Percentiles rank a stretch among this genome's conserved stretches.
phyloP scores from a whole-genome alignment of 805 yeast species.

The Teunomyces panamensis region DNA sequence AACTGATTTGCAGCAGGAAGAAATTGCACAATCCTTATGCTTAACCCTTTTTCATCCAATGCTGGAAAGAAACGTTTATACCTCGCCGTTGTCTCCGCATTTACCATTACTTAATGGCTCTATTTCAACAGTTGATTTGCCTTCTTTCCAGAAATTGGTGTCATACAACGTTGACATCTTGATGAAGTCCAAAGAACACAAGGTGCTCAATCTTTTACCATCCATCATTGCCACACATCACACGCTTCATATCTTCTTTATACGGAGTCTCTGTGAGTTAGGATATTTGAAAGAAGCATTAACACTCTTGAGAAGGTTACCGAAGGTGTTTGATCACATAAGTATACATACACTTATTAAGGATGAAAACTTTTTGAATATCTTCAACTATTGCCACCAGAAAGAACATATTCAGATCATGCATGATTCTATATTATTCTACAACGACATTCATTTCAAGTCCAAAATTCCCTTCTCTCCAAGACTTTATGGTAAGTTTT shows the following conservation, averaged over 20 bases:
- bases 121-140: constrained; percentile 28
- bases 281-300: constrained; percentile 25
- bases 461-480: background rate
- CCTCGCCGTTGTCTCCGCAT: constrained; percentile 15
- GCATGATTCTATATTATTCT: background rate
- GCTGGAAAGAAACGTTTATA: constrained; percentile 25
- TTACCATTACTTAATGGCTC: constrained; percentile 29
- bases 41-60: constrained; percentile 21
- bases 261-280: constrained; percentile 25
- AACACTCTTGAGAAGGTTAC: constrained; percentile 17
- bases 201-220: constrained; percentile 18
- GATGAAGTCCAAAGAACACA: constrained; percentile 5
- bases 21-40: background rate
- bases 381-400: constrained; percentile 3
- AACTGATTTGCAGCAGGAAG: constrained; percentile 8
- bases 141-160: constrained; percentile 25
- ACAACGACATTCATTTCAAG: background rate
- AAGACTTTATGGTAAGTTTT: constrained; percentile 1
- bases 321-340: constrained; percentile 9
- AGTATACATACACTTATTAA: background rate
- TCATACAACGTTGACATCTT: constrained; percentile 10
- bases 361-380: constrained; percentile 8
- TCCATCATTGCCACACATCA: constrained; percentile 22
- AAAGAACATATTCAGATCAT: background rate
- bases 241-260: constrained; percentile 23